Conservation (phyloP, 116 monocot genomes). For the Posidonia oceanica region DNA sequence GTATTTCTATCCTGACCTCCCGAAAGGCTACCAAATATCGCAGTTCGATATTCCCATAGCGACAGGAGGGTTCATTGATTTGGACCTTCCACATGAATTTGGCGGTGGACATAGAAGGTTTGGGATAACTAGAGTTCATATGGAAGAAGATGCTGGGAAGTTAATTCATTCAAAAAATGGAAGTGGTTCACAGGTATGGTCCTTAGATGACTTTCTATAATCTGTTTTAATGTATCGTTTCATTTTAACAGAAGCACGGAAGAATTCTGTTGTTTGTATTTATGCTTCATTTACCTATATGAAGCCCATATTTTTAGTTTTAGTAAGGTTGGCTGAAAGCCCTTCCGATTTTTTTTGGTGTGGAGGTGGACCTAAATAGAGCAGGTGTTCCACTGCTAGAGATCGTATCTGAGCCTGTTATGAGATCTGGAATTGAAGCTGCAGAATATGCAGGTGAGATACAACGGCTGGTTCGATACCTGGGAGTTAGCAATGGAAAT, state of each 20-base stretch:
- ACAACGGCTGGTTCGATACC: slow-evolving; percentile 82
- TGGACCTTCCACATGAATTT: slow-evolving; percentile 90
- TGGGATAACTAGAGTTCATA: slow-evolving; percentile 93
- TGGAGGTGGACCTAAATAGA: slow-evolving; percentile 89
- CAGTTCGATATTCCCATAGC: slow-evolving; percentile 98
- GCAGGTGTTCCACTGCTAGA: slow-evolving; percentile 96
- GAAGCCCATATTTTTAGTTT: neutral
- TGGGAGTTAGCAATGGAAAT: slow-evolving; percentile 95
- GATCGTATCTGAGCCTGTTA: slow-evolving; percentile 98
- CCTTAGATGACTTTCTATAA: neutral
- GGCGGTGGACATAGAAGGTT: slow-evolving; percentile 90
- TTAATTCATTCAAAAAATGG: slow-evolving; percentile 60
- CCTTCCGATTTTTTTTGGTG: neutral
- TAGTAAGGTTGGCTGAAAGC: neutral
- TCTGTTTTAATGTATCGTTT: neutral
- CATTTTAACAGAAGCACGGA: no score
- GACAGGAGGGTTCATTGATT: slow-evolving; percentile 53
- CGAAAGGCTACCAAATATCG: slow-evolving; percentile 97
- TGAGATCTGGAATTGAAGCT: slow-evolving; percentile 91
- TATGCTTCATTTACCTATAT: neutral
- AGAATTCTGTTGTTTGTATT: neutral
- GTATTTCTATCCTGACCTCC: slow-evolving; percentile 98
- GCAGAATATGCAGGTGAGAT: slow-evolving; percentile 95
- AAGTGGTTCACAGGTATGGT: slow-evolving; percentile 57
- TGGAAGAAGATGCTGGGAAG: slow-evolving; percentile 99